Percentiles rank a stretch among this genome's conserved stretches.
Conservation (phyloP, 768 basidiomycete genomes). For the Hericium alpestre region DNA sequence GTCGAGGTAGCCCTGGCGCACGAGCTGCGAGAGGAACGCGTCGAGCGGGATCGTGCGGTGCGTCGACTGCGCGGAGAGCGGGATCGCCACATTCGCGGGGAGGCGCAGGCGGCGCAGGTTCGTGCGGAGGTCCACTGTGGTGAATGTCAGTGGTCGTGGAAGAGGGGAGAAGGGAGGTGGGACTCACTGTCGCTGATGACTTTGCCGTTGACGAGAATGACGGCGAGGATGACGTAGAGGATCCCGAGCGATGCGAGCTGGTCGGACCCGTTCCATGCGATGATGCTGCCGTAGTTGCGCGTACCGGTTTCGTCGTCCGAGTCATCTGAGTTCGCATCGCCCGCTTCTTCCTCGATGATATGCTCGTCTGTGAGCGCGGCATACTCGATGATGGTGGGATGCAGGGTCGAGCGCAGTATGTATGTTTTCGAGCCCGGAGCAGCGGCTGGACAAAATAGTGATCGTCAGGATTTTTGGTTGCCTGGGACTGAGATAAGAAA, state of each 20-base stretch:
- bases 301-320: conserved; percentile 38
- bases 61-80: conserved; percentile 40
- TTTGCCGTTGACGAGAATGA: conserved; percentile 76
- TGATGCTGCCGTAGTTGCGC: conserved; percentile 52
- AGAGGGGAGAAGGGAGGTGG: neutral
- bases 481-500: neutral
- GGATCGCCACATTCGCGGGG: conserved; percentile 34
- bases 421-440: conserved; percentile 65
- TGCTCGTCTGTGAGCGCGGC: conserved; percentile 41
- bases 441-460: conserved; percentile 29
- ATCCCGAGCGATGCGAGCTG: conserved; percentile 64
- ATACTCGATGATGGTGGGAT: conserved; percentile 49
- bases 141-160: neutral
- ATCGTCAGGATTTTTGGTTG: neutral
- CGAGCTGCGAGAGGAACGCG: conserved; percentile 49
- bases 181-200: conserved; percentile 64
- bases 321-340: conserved; percentile 38
- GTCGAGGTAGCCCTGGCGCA: conserved; percentile 73
- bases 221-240: conserved; percentile 68
- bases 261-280: conserved; percentile 62
- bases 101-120: conserved; percentile 65
- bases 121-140: conserved; percentile 58
- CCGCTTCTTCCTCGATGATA: conserved; percentile 33
- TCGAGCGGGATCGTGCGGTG: conserved; percentile 50
- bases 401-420: conserved; percentile 68